Evolutionary conservation across 768 basidiomycete genomes (phyloP), one percentile per base, ranked within the genome.

Genomic region (Suillus cothurnatus): DNA sequence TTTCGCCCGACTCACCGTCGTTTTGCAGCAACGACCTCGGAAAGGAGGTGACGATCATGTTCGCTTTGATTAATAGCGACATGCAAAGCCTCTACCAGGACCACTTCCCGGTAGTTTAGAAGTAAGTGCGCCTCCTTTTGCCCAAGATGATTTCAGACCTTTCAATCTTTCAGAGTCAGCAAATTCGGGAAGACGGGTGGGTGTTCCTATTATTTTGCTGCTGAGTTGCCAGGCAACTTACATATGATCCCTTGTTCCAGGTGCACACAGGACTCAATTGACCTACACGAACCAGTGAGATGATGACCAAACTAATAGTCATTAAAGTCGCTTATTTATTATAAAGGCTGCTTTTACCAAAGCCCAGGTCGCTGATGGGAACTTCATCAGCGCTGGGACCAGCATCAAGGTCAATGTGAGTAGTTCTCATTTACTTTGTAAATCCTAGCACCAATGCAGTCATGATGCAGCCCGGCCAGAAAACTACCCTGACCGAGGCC

Each of bases 101-200:
- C 7, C 7, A 2, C 34, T 56, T n/a, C 12, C 55, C 55, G 2
- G n/a, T 56, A 23, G 55, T 56, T 23, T 56, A 34, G 55, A 57
- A 31, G 55, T 57, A 36, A 36, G 55, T 15, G n/a, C n/a, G 14
- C n/a, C 12, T 34, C 3, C 6, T 14, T 23, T 56, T 32, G 12
- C 34, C n/a, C n/a, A 3, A 0, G 38, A 36, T 23, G 1, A 36
- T 23, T 15, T 36, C 4, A 23, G 36, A 56, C 55, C 55, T 56
- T 56, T 14, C 7, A 5, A 38, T 9, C 9, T 56, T 26, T 36
- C 55, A 57, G 56, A 23, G 56, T 17, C n/a, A 31, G 4, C 15
- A 57, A n/a, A 34, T 56, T 56, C 12, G 55, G 55, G 31, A 14
- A 56, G 32, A 17, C 56, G n/a, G 56, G 34, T 57, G n/a, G 34